Evolutionary conservation across 305 asterid species (phyloP), one percentile per base, ranked within the genome.

Genomic region (Plantago coronopus): DNA sequence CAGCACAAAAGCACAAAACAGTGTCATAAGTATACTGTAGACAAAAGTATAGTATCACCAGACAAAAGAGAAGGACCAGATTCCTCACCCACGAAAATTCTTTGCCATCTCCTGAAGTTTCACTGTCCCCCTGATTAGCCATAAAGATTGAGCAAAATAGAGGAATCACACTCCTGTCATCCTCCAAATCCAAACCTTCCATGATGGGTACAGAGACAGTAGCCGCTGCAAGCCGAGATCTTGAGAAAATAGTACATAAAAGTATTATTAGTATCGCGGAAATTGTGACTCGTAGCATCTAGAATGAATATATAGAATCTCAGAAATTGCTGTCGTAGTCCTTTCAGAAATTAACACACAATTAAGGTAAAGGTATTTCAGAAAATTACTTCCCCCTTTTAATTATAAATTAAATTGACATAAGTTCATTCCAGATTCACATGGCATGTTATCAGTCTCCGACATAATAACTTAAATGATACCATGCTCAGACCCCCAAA

Each of bases 71-170:
- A 21, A 7, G 57, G 46, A 54, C 38, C 21, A 61, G 62, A 61
- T 60, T 60, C 72, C 94, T 81, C 78, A 89, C 99, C 96, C 73
- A 78, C 49, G 89, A 81, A 59, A 85, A 73, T 48, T 46, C 47
- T 53, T 70, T 78, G 43, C 81, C 96, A 69, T 81, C 99, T 68
- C 57, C 89, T 70, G 94, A 78, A 64, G 89, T 90, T 74, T 89
- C 96, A 50, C 83, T 81, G 15, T 77, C 79, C 68, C 95, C 86
- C 48, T 93, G 99, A 67, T 89, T 87, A 49, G 91, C 90, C 87
- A 83, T 74, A 82, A 89, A 93, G 73, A 93, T 79, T 17, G 91
- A 80, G 73, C 95, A 88, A 59, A 85, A 59, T 11, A 88, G 78
- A 16, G 88, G 84, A 62, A 88, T 81, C 42, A 83, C 72, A 72